phyloP scores from a whole-genome alignment of 148 eudicot species.

The Dianthus caryophyllus region DNA sequence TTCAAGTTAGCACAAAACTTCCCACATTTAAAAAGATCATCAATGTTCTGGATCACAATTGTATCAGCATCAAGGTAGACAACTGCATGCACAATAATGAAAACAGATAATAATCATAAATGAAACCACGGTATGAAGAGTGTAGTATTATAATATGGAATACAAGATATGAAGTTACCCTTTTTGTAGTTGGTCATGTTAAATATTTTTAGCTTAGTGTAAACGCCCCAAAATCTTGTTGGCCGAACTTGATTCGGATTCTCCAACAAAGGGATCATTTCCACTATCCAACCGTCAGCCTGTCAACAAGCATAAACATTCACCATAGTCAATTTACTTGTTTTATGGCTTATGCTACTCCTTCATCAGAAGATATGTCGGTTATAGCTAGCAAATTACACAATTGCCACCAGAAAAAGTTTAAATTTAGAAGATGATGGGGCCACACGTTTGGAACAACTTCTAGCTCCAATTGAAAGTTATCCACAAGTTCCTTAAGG shows the following conservation, averaged over 20 bases:
- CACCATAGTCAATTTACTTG: neutral
- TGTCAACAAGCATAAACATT: constrained; percentile 29
- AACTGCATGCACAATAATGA: constrained; percentile 56
- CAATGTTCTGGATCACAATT: constrained; percentile 80
- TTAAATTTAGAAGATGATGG: too few relatives aligned
- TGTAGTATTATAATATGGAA: neutral
- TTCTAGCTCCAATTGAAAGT: neutral
- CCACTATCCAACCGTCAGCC: constrained; percentile 99
- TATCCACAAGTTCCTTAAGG: neutral
- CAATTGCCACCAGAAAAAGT: neutral
- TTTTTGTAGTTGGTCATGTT: constrained; percentile 84
- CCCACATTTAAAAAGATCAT: constrained; percentile 80
- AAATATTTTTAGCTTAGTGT: constrained; percentile 92
- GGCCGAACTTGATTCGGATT: constrained; percentile 91
- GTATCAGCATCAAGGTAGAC: constrained; percentile 99
- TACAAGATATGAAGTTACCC: constrained; percentile 40
- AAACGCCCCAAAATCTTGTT: constrained; percentile 94
- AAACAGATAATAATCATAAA: neutral
- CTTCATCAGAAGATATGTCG: neutral
- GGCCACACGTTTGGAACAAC: too few relatives aligned
- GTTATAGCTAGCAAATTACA: neutral
- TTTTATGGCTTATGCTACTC: too few relatives aligned
- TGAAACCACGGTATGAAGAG: neutral
- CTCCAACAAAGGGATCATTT: constrained; percentile 64
- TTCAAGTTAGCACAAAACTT: constrained; percentile 97